Percentiles rank a stretch among this genome's conserved stretches.
These are phyloP conservation scores for Nidularia sp. DNA, from an alignment of 768 basidiomycete species.

Conservation along the genomic window DNA sequence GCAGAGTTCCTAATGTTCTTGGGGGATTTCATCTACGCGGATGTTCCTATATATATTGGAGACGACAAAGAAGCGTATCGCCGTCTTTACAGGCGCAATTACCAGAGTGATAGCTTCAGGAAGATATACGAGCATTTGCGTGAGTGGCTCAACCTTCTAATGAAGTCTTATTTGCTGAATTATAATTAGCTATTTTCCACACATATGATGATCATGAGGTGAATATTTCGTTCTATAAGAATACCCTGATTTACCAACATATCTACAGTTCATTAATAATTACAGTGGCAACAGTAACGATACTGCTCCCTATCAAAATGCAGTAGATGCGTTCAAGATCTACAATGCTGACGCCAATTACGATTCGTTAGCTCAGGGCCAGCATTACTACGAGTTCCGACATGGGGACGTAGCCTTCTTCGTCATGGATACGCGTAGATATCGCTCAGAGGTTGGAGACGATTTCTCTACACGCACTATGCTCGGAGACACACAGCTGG, in stretches of 20 bases:
- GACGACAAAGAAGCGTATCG: conserved; percentile 55
- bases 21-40: conserved; percentile 76
- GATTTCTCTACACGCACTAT: conserved; percentile 51
- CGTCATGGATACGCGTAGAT: conserved; percentile 69
- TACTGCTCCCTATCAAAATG: conserved; percentile 54
- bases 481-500: conserved; percentile 65
- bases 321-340: conserved; percentile 51
- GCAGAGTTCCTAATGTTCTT: conserved; percentile 65
- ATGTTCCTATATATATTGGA: conserved; percentile 62
- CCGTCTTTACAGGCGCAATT: conserved; percentile 65
- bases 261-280: conserved; percentile 56
- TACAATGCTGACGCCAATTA: conserved; percentile 68
- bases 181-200: conserved; percentile 52
- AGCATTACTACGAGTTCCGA: conserved; percentile 56
- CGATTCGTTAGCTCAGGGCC: conserved; percentile 38
- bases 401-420: conserved; percentile 73
- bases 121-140: conserved; percentile 68
- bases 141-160: conserved; percentile 27
- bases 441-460: conserved; percentile 40
- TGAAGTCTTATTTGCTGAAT: background rate
- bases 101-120: conserved; percentile 59
- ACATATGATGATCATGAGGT: conserved; percentile 77
- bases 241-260: background rate
- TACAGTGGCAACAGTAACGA: conserved; percentile 56
- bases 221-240: background rate